A percentile compares a stretch with the other conserved stretches of the same genome.
phyloP scores from a whole-genome alignment of 345 rosid species.

The Balakata baccata region DNA sequence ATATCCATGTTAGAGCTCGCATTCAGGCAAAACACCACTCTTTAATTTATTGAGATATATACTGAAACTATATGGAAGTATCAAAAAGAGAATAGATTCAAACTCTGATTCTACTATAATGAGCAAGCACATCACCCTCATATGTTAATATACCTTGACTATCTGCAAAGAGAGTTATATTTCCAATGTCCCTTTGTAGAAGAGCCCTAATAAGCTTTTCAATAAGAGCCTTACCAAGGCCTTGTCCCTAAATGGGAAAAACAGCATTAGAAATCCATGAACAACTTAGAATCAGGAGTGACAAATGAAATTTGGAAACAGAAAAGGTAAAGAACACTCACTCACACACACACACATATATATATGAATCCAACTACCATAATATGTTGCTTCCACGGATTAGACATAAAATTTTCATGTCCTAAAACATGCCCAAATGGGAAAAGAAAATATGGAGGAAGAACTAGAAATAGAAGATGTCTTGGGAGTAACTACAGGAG shows the following conservation, averaged over 20 bases:
- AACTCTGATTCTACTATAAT: neutral
- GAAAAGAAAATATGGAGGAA: neutral
- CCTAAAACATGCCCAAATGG: constrained; percentile 1
- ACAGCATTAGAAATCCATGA: constrained; percentile 11
- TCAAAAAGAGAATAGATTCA: neutral
- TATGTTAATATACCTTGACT: constrained; percentile 60
- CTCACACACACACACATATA: too few species aligned
- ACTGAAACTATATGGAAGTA: neutral
- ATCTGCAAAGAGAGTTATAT: constrained; percentile 96
- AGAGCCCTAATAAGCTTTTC: constrained; percentile 83
- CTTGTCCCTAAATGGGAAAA: constrained; percentile 67
- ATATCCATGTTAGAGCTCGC: neutral
- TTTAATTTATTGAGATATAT: neutral
- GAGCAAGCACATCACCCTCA: neutral
- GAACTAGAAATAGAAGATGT: neutral
- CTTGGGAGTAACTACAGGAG: neutral
- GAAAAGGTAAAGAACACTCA: neutral
- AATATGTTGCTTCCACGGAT: neutral
- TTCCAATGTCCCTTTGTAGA: constrained; percentile 88
- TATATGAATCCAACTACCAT: neutral
- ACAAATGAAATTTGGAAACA: neutral
- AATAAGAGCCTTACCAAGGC: constrained; percentile 86
- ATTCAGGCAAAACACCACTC: neutral
- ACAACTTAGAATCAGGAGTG: neutral
- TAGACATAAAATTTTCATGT: neutral